These are phyloP conservation scores for Entamoeba moshkovskii DNA, from an alignment of 208 protist species.

Conservation along the genomic window DNA sequence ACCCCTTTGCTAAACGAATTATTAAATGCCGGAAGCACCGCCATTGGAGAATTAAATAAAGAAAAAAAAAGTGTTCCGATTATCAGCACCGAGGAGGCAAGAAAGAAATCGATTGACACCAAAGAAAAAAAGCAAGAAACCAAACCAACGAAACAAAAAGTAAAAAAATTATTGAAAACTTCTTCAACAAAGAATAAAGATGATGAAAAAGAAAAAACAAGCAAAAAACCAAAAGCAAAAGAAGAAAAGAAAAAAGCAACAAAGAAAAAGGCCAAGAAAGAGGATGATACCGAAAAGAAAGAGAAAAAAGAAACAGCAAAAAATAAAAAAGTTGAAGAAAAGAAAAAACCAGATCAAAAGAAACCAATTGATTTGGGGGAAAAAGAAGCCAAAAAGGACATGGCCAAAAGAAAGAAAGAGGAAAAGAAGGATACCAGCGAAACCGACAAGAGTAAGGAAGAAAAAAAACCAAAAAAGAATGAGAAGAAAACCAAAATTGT, in stretches of 20 bases:
- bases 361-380: neutral
- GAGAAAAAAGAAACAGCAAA: neutral
- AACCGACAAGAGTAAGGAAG: neutral
- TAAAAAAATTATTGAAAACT: neutral
- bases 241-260: neutral
- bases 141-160: neutral
- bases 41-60: too few relatives aligned
- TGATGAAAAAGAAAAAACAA: neutral
- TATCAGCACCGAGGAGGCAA: neutral
- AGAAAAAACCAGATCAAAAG: neutral
- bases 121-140: neutral
- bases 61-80: neutral
- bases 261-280: neutral
- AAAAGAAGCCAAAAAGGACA: neutral
- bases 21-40: too few relatives aligned
- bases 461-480: neutral
- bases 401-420: neutral
- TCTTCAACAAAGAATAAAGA: too few relatives aligned
- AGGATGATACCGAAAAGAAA: neutral
- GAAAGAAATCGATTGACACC: neutral
- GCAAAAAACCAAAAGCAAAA: neutral
- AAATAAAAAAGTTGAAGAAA: neutral
- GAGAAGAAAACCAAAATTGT: neutral
- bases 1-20: too few relatives aligned
- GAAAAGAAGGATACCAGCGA: neutral